Evolutionary conservation across 2,329 filamentous ascomycete genomes (phyloP), one percentile per base, ranked within the genome.

Genomic region (Epicoccum nigrum): DNA sequence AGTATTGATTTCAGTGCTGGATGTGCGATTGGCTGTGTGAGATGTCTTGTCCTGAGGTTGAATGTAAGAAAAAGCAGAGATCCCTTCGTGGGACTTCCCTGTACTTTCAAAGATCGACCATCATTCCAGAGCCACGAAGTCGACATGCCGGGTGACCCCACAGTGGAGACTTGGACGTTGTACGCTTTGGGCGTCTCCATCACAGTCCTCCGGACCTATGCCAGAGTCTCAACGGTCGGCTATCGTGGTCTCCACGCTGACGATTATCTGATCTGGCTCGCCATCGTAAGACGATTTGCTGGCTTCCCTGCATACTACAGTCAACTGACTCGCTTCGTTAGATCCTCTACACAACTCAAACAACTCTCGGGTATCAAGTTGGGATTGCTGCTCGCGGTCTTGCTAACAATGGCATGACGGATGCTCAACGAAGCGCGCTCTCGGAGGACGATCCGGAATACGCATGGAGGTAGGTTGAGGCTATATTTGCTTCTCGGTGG

Each of bases 301-400:
- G n/a, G 13, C 11, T n/a, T n/a, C 11, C n/a, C n/a, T n/a, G n/a
- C 13, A 6, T 15, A n/a, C 1, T 11, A 15, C 8, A 30, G 23
- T n/a, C 15, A 20, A 20, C 45, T 34, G 15, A 30, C 13, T 23
- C 8, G 19, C 15, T 46, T 5, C n/a, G 11, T 9, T 60, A 83
- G 79, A 60, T 80, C 8, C 73, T 83, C 23, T 84, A 84, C 48
- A 73, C 75, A 1, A 65, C 78, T 3, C 79, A 84, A 63, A 79
- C 81, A 0, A 74, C 69, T 13, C 71, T 80, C 11, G 78, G 76
- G 16, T 80, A 83, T 54, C 74, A 73, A 17, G 77, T 83, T 13
- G 79, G 79, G 70, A 50, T 81, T 75, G 40, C 69, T 74, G 81
- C 77, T 43, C 70, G 76, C 35, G 82, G 82, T 0, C 70, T 85